These are phyloP conservation scores for Dimocarpus longan DNA, from an alignment of 345 rosid genomes.

Conservation along the genomic window DNA sequence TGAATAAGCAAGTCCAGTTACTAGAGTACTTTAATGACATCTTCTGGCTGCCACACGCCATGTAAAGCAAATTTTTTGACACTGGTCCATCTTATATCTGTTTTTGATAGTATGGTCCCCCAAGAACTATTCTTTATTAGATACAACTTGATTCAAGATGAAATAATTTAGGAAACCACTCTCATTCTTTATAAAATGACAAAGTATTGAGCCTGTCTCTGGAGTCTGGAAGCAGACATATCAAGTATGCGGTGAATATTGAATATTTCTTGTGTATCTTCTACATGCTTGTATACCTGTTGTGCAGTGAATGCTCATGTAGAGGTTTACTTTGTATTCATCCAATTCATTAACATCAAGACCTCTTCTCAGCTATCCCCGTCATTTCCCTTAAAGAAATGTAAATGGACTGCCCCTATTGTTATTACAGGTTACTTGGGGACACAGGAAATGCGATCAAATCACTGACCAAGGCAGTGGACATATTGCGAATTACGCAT, in stretches of 20 bases:
- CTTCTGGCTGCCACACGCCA: too few relatives aligned
- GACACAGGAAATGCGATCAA: slow-evolving; percentile 59
- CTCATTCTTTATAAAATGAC: background rate
- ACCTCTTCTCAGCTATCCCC: background rate
- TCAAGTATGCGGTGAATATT: background rate
- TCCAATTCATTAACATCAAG: background rate
- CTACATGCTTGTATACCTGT: background rate
- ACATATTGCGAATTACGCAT: slow-evolving; percentile 67
- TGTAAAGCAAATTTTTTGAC: too few relatives aligned
- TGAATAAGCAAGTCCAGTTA: too few relatives aligned
- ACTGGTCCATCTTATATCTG: too few relatives aligned
- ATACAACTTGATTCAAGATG: background rate
- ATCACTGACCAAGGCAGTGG: slow-evolving; percentile 58
- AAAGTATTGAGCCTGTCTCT: background rate
- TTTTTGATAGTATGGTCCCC: too few relatives aligned
- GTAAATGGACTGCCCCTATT: background rate
- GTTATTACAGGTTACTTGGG: slow-evolving; percentile 68
- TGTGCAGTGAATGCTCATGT: background rate
- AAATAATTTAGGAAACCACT: background rate
- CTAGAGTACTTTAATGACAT: too few relatives aligned
- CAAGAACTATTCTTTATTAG: background rate
- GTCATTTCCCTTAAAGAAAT: background rate
- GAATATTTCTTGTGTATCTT: background rate
- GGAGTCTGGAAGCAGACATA: background rate
- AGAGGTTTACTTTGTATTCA: background rate